Evolutionary conservation across 2,329 filamentous ascomycete genomes (phyloP), one percentile per base, ranked within the genome.

Genomic region (Tricladium varicosporioides): DNA sequence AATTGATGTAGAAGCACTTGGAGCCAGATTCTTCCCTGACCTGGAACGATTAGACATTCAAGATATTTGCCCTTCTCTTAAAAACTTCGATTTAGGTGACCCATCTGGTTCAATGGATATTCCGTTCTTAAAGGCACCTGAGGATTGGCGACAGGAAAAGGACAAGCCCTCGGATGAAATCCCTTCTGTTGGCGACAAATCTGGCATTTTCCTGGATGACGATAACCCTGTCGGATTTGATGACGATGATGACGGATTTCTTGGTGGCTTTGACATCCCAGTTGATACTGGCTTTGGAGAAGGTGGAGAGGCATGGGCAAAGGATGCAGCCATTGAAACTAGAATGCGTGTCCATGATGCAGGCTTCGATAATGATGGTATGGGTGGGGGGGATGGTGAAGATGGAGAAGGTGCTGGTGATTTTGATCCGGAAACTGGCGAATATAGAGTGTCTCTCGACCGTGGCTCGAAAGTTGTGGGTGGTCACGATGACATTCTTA

Each of bases 291-390:
- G 89, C 11, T 99, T 99, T 70, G 94, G 94, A 22, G 92, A 97
- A 71, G 94, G 94, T 58, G 94, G 94, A 61, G 94, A 99, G 72
- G 91, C 88, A 1, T 99, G 94, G 93, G 94, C 93, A 5, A 85
- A 87, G 65, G 91, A 97, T 71, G 92, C 92, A 43, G 92, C 90
- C 10, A 76, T 93, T 16, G 89, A 93, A 66, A 91, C 90, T 44
- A 91, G 95, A 75, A 88, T 92, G 76, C 88, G 91, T 51, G 85
- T 93, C 19, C 91, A 91, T 65, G 83, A 85, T 65, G 80, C 81
- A 27, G 82, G 80, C 1, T 73, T 80, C 49, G 81, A 75, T 40
- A 74, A 81, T 40, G 82, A 84, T 60, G 77, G 74, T 13, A 75
- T 78, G 62, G 80, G 77, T 19, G 78, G 72, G n/a, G 78, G 72